These are phyloP conservation scores for Sesbania bispinosa DNA, from an alignment of 306 rosid species.

Conservation along the genomic window DNA sequence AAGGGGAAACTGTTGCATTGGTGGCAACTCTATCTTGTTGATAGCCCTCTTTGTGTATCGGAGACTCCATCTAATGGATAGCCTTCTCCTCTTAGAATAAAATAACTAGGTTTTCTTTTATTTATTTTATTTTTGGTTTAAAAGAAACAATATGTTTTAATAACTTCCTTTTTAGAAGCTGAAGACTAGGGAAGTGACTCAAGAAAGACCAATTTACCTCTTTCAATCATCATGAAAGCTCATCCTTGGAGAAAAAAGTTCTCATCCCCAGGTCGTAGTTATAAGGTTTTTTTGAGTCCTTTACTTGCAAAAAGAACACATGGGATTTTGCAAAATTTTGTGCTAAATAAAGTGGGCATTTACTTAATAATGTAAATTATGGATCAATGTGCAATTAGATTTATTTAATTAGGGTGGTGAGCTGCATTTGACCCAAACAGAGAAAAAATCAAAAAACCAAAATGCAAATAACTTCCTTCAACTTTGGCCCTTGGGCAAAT, in stretches of 20 bases:
- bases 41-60: too few species aligned
- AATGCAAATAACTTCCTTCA: not conserved
- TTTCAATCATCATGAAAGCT: too few species aligned
- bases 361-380: not conserved
- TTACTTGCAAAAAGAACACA: not conserved
- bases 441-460: not conserved
- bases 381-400: not conserved
- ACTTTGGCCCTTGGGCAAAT: too few species aligned
- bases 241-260: not conserved
- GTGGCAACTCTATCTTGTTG: too few species aligned
- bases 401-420: conserved; percentile 1
- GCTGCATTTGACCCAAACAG: not conserved
- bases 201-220: too few species aligned
- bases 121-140: too few species aligned
- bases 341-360: not conserved
- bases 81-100: too few species aligned
- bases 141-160: too few species aligned
- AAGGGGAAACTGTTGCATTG: too few species aligned
- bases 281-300: not conserved
- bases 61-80: too few species aligned
- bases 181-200: not conserved
- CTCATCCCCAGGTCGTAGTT: too few species aligned
- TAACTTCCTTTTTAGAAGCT: not conserved
- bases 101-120: too few species aligned
- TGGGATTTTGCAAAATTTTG: not conserved